These are phyloP conservation scores for Hyaloscypha bicolor DNA, from an alignment of 495 filamentous ascomycete species.

Conservation along the genomic window DNA sequence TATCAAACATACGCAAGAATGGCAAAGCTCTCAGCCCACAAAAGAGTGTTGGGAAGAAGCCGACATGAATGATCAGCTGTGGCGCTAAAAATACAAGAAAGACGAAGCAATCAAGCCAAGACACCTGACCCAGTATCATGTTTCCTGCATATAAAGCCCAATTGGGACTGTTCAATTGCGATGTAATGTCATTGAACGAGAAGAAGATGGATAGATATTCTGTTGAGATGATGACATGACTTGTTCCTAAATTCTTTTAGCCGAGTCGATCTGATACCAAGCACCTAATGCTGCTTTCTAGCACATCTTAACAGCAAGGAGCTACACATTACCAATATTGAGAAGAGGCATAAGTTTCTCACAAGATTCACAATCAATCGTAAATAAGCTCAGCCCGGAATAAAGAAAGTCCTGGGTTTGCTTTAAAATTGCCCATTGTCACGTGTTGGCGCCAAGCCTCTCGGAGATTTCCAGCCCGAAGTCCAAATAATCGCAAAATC, in stretches of 20 bases:
- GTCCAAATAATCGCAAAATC: not conserved
- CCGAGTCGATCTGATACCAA: not conserved
- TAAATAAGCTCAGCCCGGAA: not conserved
- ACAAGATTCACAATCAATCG: not conserved
- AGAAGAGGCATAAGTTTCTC: not conserved
- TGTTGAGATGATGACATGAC: slow-evolving; percentile 10
- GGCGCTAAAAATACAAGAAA: slow-evolving; percentile 67
- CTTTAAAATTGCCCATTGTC: not conserved
- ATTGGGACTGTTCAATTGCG: not conserved
- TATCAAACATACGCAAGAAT: slow-evolving; percentile 60
- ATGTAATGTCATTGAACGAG: not conserved
- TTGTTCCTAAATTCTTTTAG: slow-evolving; percentile 1
- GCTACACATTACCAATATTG: not conserved
- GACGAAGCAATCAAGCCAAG: slow-evolving; percentile 70
- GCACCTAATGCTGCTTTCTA: no score
- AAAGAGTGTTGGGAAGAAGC: slow-evolving; percentile 52
- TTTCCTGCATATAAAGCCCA: not conserved
- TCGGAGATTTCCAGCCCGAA: not conserved
- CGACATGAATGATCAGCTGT: slow-evolving; percentile 64
- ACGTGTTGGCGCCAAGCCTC: not conserved
- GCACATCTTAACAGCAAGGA: no score
- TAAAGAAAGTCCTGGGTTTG: not conserved
- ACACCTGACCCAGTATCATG: slow-evolving; percentile 68
- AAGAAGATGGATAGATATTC: not conserved
- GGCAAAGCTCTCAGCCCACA: slow-evolving; percentile 65